These are phyloP conservation scores for Mallotus repandus DNA, from an alignment of 441 rosid species.

Conservation along the genomic window DNA sequence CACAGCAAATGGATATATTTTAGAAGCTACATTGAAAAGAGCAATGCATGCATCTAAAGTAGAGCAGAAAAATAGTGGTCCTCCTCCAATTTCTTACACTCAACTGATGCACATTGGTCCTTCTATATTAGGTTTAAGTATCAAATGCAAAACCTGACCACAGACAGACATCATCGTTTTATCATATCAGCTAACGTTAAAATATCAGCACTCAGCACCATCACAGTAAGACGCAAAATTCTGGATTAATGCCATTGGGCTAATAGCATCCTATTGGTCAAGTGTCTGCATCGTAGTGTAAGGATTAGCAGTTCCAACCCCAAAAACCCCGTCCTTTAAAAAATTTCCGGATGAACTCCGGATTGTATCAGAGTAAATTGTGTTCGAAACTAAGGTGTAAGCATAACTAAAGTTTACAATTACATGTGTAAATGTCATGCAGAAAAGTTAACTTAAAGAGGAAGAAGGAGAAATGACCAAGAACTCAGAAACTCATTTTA, in stretches of 20 bases:
- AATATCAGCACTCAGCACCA: constrained; percentile 1
- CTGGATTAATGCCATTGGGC: neutral
- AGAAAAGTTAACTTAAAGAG: constrained; percentile 11
- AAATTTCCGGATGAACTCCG: neutral
- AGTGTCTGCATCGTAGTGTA: too few relatives aligned
- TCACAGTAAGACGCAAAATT: neutral
- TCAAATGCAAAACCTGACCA: constrained; percentile 15
- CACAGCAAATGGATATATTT: constrained; percentile 8
- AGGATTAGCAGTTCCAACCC: too few relatives aligned
- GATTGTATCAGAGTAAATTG: neutral
- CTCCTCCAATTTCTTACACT: neutral
- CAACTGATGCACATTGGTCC: neutral
- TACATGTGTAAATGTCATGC: neutral
- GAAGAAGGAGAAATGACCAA: constrained; percentile 1
- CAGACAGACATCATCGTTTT: neutral
- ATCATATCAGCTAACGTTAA: constrained; percentile 1
- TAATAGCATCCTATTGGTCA: too few relatives aligned
- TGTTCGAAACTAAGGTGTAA: neutral
- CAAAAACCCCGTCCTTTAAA: too few relatives aligned
- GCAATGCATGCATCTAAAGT: constrained; percentile 12
- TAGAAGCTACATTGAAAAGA: constrained; percentile 5
- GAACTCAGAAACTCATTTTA: constrained; percentile 21
- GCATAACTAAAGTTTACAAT: neutral
- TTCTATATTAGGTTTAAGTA: neutral
- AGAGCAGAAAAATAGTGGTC: constrained; percentile 10